These are phyloP conservation scores for Boletus speciosus DNA, from an alignment of 768 basidiomycete genomes.

Conservation along the genomic window DNA sequence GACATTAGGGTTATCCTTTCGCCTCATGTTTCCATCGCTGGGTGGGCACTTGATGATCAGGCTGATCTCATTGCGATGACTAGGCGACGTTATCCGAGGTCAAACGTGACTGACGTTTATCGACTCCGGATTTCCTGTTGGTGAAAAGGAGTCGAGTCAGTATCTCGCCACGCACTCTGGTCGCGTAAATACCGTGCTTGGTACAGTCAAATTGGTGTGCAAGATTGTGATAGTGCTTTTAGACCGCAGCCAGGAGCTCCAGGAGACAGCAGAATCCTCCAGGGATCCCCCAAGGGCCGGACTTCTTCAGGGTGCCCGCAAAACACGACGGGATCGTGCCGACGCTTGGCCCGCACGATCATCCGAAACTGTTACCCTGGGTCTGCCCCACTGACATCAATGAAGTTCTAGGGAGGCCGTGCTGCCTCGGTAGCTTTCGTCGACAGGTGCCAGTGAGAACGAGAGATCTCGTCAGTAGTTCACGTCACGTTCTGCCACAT, in stretches of 20 bases:
- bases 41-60: not conserved
- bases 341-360: conserved; percentile 5
- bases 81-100: not conserved
- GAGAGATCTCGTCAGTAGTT: not conserved
- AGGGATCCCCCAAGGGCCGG: not conserved
- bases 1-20: not conserved
- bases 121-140: not conserved
- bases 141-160: conserved; percentile 7
- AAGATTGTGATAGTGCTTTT: not conserved
- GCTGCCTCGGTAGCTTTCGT: conserved; percentile 3
- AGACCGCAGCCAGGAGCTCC: not conserved
- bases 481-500: conserved; percentile 6
- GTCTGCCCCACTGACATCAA: not conserved
- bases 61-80: conserved; percentile 1
- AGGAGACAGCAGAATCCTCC: not conserved
- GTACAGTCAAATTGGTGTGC: not conserved
- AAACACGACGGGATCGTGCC: conserved; percentile 6
- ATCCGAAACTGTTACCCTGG: not conserved
- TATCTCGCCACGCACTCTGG: not conserved
- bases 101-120: not conserved
- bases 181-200: not conserved
- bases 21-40: conserved; percentile 19
- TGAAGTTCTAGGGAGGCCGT: not conserved
- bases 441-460: not conserved
- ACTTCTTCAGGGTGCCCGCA: conserved; percentile 7